Evolutionary conservation across 2,329 filamentous ascomycete genomes (phyloP).

Genomic region (Aureobasidium sp.): DNA sequence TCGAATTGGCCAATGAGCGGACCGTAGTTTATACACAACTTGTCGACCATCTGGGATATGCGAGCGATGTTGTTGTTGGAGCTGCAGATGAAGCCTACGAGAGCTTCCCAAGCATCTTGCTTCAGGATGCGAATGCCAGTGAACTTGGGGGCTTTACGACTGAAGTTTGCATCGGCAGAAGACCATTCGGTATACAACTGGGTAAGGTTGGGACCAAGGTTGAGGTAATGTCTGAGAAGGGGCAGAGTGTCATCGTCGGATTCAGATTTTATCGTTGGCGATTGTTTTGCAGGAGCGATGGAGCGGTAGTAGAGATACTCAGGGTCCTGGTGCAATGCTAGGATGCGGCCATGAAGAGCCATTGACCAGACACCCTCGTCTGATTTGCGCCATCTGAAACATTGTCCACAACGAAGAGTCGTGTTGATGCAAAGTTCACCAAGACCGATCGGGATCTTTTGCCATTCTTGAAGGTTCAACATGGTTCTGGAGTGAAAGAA

Average conservation of each 20-base stretch:
- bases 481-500: not conserved
- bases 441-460: slow-evolving; percentile 72
- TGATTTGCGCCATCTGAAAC: slow-evolving; percentile 84
- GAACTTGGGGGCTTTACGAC: slow-evolving; percentile 77
- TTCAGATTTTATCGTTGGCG: slow-evolving; percentile 24
- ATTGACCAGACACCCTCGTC: slow-evolving; percentile 80
- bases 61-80: slow-evolving; percentile 97
- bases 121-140: slow-evolving; percentile 84
- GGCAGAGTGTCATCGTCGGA: slow-evolving; percentile 59
- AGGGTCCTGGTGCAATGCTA: slow-evolving; percentile 77
- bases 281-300: slow-evolving; percentile 43
- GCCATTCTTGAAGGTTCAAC: slow-evolving; percentile 66
- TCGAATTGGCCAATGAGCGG: slow-evolving; percentile 64
- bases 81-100: slow-evolving; percentile 94
- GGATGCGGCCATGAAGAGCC: slow-evolving; percentile 73
- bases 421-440: slow-evolving; percentile 91
- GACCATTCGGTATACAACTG: slow-evolving; percentile 84
- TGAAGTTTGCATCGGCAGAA: slow-evolving; percentile 76
- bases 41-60: slow-evolving; percentile 95
- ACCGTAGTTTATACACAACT: slow-evolving; percentile 81
- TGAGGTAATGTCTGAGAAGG: slow-evolving; percentile 79
- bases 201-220: slow-evolving; percentile 68
- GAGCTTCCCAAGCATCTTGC: slow-evolving; percentile 92
- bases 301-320: slow-evolving; percentile 73
- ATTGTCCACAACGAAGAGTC: slow-evolving; percentile 88